Conservation (phyloP, 2,329 filamentous ascomycete species). For the Fusarium torreyae region DNA sequence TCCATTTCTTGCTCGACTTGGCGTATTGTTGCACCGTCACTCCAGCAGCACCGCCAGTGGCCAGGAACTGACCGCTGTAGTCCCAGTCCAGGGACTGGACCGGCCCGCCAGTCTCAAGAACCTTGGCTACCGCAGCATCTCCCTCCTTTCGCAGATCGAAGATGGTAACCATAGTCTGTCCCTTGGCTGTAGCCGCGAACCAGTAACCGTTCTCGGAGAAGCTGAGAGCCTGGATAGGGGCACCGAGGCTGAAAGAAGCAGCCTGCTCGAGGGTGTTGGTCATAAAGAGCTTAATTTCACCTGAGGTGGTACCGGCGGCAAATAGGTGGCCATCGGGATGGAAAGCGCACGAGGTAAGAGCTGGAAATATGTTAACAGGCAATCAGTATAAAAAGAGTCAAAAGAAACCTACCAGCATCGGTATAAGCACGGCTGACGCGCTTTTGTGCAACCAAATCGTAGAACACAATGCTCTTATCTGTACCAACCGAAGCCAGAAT, state of each 20-base stretch:
- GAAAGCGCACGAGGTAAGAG: constrained; percentile 84
- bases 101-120: constrained; percentile 86
- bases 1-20: constrained; percentile 91
- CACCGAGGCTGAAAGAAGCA: constrained; percentile 78
- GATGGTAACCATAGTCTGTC: constrained; percentile 83
- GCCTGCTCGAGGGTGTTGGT: constrained; percentile 84
- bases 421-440: constrained; percentile 84
- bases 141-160: constrained; percentile 96
- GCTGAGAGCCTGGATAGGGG: constrained; percentile 80
- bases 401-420: constrained; percentile 76
- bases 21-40: constrained; percentile 91
- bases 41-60: constrained; percentile 83
- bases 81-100: constrained; percentile 89
- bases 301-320: constrained; percentile 83
- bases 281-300: constrained; percentile 91
- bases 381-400: neutral
- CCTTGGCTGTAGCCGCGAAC: constrained; percentile 87
- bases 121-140: constrained; percentile 83
- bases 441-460: constrained; percentile 79
- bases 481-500: constrained; percentile 89
- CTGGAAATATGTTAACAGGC: constrained; percentile 58
- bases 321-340: constrained; percentile 98
- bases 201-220: constrained; percentile 99
- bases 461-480: constrained; percentile 94
- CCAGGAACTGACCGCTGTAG: constrained; percentile 93